A percentile compares a stretch with the other conserved stretches of the same genome.
Evolutionary conservation across 192 early-diverging fungal genomes (phyloP).

Genomic region (Coemansia biformis): DNA sequence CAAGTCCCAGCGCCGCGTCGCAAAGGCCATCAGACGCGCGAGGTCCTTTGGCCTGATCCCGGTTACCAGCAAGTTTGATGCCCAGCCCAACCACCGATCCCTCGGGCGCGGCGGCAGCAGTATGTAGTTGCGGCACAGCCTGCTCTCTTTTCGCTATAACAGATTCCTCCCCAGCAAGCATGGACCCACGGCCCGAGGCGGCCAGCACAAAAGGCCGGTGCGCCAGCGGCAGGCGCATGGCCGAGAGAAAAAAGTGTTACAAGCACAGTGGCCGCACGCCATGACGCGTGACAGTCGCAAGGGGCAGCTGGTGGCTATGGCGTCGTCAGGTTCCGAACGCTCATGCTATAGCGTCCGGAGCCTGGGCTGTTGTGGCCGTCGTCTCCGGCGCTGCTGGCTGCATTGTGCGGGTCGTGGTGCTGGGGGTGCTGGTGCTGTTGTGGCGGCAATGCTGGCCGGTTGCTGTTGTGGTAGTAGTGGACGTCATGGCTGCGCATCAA

Average conservation of each 20-base stretch:
- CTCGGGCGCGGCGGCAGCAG: slow-evolving; percentile 11
- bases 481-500: no score
- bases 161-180: no score
- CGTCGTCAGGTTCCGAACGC: slow-evolving; percentile 39
- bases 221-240: no score
- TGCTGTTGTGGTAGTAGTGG: no score
- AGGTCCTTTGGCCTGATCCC: slow-evolving; percentile 55
- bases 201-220: neutral
- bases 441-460: no score
- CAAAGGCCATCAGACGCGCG: slow-evolving; percentile 59
- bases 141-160: no score
- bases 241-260: neutral
- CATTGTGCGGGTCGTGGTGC: slow-evolving; percentile 9
- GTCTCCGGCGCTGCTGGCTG: slow-evolving; percentile 6
- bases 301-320: no score
- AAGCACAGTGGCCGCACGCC: no score
- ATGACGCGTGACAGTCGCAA: no score
- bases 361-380: slow-evolving; percentile 14
- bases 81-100: neutral
- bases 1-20: slow-evolving; percentile 57
- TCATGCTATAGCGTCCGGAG: slow-evolving; percentile 44
- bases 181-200: no score
- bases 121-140: no score
- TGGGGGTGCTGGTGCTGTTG: no score
- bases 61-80: slow-evolving; percentile 30